Conservation (phyloP, 108 stramenopile species). For the Schizochytrium sp. region DNA sequence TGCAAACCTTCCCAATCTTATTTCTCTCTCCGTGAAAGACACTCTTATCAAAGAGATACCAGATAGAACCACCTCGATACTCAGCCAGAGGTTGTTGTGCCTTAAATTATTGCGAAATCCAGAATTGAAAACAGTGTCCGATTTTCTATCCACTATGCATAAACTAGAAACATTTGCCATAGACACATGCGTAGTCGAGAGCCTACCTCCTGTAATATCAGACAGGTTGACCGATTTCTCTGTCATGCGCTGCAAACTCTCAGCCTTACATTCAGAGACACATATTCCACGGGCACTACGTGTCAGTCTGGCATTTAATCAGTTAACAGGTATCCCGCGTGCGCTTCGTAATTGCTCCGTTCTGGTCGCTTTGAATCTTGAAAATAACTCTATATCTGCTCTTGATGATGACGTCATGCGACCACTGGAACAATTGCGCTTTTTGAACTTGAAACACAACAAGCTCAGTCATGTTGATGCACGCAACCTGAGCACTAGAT, state of each 20-base stretch:
- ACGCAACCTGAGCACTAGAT: background rate
- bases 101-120: background rate
- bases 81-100: background rate
- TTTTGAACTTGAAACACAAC: background rate
- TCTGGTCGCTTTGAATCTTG: background rate
- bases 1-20: background rate
- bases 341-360: background rate
- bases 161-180: background rate
- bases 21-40: background rate
- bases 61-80: background rate
- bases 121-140: background rate
- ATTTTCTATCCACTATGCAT: background rate
- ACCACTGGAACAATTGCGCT: background rate
- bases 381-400: background rate
- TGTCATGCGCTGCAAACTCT: slow-evolving; percentile 14
- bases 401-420: background rate
- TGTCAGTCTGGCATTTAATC: background rate
- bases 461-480: background rate
- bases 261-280: background rate
- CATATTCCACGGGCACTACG: background rate
- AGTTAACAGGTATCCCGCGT: background rate
- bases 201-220: background rate
- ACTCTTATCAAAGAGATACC: background rate
- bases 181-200: background rate
- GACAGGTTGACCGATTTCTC: background rate